phyloP scores from a whole-genome alignment of 1,284 basidiomycete species.

The Filobasidium uniguttulatum region DNA sequence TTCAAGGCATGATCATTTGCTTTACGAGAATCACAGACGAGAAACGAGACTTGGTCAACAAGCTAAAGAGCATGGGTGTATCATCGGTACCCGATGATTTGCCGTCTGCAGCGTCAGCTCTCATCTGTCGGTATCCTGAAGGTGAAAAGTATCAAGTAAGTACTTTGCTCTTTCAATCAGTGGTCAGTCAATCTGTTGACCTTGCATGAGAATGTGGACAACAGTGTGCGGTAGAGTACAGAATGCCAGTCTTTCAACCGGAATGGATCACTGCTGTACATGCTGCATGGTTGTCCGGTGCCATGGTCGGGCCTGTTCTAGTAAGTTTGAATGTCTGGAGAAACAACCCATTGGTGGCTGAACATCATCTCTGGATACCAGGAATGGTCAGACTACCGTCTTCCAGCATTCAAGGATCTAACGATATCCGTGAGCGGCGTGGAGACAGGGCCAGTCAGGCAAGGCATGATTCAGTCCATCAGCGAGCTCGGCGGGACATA shows the following conservation, averaged over 20 bases:
- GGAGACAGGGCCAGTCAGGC: slow-evolving; percentile 16
- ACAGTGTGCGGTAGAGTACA: slow-evolving; percentile 10
- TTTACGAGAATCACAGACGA: slow-evolving; percentile 5
- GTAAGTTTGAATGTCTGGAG: not conserved
- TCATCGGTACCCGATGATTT: slow-evolving; percentile 8
- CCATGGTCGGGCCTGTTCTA: slow-evolving; percentile 3
- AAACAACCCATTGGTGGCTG: not conserved
- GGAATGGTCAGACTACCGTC: not conserved
- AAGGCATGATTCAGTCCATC: slow-evolving; percentile 26
- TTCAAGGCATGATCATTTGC: slow-evolving; percentile 5
- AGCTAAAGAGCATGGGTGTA: slow-evolving; percentile 11
- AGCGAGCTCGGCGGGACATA: slow-evolving; percentile 27
- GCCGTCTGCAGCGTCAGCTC: slow-evolving; percentile 8
- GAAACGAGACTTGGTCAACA: slow-evolving; percentile 9
- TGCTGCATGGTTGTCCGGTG: slow-evolving; percentile 6
- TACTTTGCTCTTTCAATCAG: too few species aligned
- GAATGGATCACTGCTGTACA: slow-evolving; percentile 14
- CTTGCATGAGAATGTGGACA: not conserved
- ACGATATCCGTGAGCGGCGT: slow-evolving; percentile 13
- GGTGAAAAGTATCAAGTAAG: slow-evolving; percentile 14
- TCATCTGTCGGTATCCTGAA: slow-evolving; percentile 9
- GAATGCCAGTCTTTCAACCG: slow-evolving; percentile 10
- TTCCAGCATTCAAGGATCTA: slow-evolving; percentile 5
- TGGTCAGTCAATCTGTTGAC: too few species aligned
- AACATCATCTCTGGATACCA: not conserved